A percentile compares a stretch with the other conserved stretches of the same genome.
phyloP scores from a whole-genome alignment of 2,329 filamentous ascomycete genomes.

The Cladosporium sp. region DNA sequence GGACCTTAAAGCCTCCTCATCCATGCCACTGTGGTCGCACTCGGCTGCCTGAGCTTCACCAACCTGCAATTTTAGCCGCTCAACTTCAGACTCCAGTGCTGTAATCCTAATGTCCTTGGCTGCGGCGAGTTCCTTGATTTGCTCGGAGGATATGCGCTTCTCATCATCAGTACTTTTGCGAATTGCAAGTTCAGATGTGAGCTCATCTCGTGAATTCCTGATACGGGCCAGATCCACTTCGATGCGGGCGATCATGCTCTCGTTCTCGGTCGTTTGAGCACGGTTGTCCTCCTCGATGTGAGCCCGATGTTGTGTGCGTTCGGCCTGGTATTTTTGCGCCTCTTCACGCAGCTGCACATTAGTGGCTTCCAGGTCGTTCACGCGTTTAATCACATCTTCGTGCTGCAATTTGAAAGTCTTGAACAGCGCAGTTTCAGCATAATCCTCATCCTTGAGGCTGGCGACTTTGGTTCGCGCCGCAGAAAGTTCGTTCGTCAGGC shows the following conservation, averaged over 20 bases:
- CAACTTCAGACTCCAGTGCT: constrained; percentile 78
- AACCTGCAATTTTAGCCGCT: constrained; percentile 63
- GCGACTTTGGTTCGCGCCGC: constrained; percentile 67
- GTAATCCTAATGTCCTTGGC: constrained; percentile 79
- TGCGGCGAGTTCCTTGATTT: constrained; percentile 76
- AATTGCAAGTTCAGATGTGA: constrained; percentile 77
- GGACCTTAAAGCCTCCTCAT: constrained; percentile 69
- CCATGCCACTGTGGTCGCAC: constrained; percentile 45
- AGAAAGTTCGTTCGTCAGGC: constrained; percentile 75
- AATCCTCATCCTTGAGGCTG: constrained; percentile 85
- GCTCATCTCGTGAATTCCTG: constrained; percentile 79
- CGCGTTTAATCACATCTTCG: constrained; percentile 86
- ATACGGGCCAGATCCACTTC: constrained; percentile 87
- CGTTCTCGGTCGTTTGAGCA: constrained; percentile 70
- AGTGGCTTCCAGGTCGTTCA: constrained; percentile 87
- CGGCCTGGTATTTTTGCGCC: constrained; percentile 78
- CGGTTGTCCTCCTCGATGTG: constrained; percentile 81
- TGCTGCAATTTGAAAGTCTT: constrained; percentile 87
- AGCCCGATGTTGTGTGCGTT: constrained; percentile 77
- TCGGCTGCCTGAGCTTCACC: constrained; percentile 44
- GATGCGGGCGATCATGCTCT: constrained; percentile 75
- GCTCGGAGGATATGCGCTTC: constrained; percentile 66
- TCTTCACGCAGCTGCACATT: constrained; percentile 85
- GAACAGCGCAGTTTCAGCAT: constrained; percentile 87
- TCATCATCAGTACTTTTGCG: constrained; percentile 78